phyloP scores from a whole-genome alignment of 148 eudicot species.

The Fallopia convolvulus region DNA sequence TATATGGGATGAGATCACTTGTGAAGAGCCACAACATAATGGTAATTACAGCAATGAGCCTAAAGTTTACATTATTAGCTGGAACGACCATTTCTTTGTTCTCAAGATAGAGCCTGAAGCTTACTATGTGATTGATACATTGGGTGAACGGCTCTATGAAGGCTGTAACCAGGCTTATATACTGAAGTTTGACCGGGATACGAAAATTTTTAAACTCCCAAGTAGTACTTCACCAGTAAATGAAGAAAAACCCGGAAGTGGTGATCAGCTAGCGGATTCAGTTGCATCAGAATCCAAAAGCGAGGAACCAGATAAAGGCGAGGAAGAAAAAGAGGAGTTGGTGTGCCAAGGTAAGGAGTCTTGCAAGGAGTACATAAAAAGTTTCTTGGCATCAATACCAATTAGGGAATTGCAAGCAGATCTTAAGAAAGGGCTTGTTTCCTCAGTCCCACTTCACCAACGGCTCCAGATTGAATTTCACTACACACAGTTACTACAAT shows the following conservation, averaged over 20 bases:
- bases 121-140: conserved; percentile 58
- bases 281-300: not conserved
- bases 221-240: not conserved
- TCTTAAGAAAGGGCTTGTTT: conserved; percentile 71
- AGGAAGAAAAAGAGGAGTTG: conserved; percentile 25
- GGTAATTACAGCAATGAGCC: conserved; percentile 18
- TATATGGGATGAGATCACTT: conserved; percentile 76
- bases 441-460: conserved; percentile 61
- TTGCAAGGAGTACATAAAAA: conserved; percentile 86
- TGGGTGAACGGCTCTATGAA: conserved; percentile 66
- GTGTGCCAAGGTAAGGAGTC: conserved; percentile 71
- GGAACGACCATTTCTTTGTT: conserved; percentile 76
- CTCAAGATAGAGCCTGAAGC: conserved; percentile 65
- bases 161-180: conserved; percentile 76
- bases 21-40: conserved; percentile 17
- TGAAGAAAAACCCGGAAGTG: conserved; percentile 8
- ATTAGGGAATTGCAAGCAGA: conserved; percentile 73
- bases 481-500: conserved; percentile 33
- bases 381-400: conserved; percentile 85
- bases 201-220: conserved; percentile 42
- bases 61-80: conserved; percentile 60
- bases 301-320: conserved; percentile 6
- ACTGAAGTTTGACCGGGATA: conserved; percentile 44
- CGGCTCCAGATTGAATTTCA: conserved; percentile 85
- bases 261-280: conserved; percentile 3